These are phyloP conservation scores for Leucogyrophana mollusca DNA, from an alignment of 768 basidiomycete genomes.

Conservation along the genomic window DNA sequence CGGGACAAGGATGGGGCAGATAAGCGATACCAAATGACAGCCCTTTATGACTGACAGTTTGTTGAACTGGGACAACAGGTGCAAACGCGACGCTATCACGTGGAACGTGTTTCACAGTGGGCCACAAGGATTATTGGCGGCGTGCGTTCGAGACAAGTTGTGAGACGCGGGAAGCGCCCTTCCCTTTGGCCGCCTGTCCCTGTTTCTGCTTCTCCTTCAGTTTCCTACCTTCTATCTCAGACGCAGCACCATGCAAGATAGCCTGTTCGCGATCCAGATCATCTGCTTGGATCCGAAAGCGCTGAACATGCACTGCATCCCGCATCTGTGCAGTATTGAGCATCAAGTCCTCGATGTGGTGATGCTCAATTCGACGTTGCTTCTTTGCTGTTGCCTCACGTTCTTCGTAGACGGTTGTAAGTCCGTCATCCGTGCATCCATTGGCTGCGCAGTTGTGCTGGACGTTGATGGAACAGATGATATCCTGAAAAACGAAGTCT, in stretches of 20 bases:
- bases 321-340: constrained; percentile 28
- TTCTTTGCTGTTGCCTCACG: constrained; percentile 4
- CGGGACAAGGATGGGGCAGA: too few relatives aligned
- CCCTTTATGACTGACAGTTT: too few relatives aligned
- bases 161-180: too few relatives aligned
- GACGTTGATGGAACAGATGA: constrained; percentile 17
- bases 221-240: not conserved
- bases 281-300: constrained; percentile 10
- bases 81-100: too few relatives aligned
- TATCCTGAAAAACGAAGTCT: constrained; percentile 5
- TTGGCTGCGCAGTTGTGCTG: constrained; percentile 17
- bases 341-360: constrained; percentile 8
- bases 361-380: not conserved
- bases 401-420: constrained; percentile 7
- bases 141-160: too few relatives aligned
- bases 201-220: too few relatives aligned
- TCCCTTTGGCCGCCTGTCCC: too few relatives aligned
- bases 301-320: constrained; percentile 17
- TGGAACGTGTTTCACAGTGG: too few relatives aligned
- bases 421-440: constrained; percentile 4
- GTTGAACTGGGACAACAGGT: too few relatives aligned
- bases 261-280: not conserved
- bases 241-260: not conserved
- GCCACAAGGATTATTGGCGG: too few relatives aligned
- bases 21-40: too few relatives aligned